Base-by-base conservation (phyloP, 176 grass and related monocot species). In the Eleusine coracana region DNA sequence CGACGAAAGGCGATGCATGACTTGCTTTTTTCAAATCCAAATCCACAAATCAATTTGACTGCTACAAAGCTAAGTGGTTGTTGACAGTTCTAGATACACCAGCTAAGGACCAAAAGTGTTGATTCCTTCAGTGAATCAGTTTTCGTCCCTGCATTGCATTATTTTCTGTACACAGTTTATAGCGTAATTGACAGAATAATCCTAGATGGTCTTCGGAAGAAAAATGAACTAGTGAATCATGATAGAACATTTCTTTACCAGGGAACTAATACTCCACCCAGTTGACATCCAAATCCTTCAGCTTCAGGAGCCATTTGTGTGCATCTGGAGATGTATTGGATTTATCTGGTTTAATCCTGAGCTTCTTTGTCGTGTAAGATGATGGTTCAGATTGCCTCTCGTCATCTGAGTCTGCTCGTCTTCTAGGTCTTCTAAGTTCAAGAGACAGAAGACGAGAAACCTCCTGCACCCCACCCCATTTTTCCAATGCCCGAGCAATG, bases 401-500 rank as follows among this genome's bases (percentile, higher is more conserved):
- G 5, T 68, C 66, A 11, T 91, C 93, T 0, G 51, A 73, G 40
- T 84, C 79, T 1, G 70, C 55, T 61, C 11, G 55, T 65, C 80
- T 93, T 71, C 91, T 88, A 38, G 91, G 88, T 16, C 67, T 80
- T 87, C 92, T 84, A 44, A 85, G 72, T 70, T 93, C 83, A 21
- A 98, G 93, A 20, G 89, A 95, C 0, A 98, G 86, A 42, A 98
- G 93, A 65, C 91, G 88, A 7, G 93, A 98, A 79, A 98, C 96
- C 87, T 95, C 93, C 80, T 88, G 89, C 71, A 95, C 79, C 1
- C 96, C 96, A 70, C 91, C 96, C 96, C 96, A 95, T 81, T 93
- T 95, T 81, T 98, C 96, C 82, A 95, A 84, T 7, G 96, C 96
- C 38, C 96, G 92, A 60, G 96, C 93, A 66, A 98, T 98, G 89